Evolutionary conservation across 2,329 filamentous ascomycete species (phyloP).

Genomic region (Colletotrichum graminicola): DNA sequence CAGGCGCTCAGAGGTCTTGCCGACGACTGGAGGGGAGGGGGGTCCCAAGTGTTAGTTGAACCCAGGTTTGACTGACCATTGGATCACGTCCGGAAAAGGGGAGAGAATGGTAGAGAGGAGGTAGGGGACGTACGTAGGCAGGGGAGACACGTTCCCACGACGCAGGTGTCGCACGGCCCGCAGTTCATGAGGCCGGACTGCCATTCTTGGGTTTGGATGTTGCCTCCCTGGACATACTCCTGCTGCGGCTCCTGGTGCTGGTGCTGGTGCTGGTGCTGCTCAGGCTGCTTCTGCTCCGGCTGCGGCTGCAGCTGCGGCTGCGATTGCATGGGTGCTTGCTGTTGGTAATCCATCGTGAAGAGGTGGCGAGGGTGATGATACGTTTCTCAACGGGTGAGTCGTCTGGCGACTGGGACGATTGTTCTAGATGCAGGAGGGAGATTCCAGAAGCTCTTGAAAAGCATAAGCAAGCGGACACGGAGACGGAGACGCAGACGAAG

Average conservation of each 20-base stretch:
- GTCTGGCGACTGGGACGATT: not conserved
- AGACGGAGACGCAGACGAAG: not conserved
- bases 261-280: conserved; percentile 39
- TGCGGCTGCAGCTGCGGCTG: conserved; percentile 13
- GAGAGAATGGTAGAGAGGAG: not conserved
- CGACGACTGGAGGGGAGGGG: conserved; percentile 52
- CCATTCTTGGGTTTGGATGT: conserved; percentile 51
- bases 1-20: conserved; percentile 59
- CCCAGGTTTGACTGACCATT: not conserved
- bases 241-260: conserved; percentile 24
- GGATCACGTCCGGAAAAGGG: not conserved
- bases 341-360: conserved; percentile 13
- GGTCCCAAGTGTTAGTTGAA: not conserved
- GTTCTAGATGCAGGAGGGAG: not conserved
- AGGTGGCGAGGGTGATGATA: not conserved
- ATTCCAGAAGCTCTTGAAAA: not conserved
- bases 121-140: conserved; percentile 56
- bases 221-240: conserved; percentile 39
- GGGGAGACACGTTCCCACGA: conserved; percentile 56
- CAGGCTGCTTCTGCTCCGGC: conserved; percentile 24
- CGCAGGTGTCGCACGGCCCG: conserved; percentile 54
- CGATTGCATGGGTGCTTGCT: conserved; percentile 22
- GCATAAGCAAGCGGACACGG: not conserved
- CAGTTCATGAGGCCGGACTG: conserved; percentile 55
- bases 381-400: not conserved